Evolutionary conservation across 2,329 filamentous ascomycete genomes (phyloP).

Genomic region (Hymenoscyphus repandus): DNA sequence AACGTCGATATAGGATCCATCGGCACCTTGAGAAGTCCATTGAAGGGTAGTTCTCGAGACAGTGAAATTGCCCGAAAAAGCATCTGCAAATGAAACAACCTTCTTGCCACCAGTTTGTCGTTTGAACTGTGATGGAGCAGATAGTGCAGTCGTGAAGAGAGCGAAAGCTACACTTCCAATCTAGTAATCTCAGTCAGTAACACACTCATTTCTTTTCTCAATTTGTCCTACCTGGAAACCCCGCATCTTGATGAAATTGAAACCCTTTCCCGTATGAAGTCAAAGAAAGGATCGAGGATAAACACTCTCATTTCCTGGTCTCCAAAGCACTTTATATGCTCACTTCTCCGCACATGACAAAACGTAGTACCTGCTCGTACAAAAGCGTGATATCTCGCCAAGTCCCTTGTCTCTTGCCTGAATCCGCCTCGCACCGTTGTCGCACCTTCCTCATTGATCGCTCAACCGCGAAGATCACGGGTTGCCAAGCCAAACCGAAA

Average conservation of each 20-base stretch:
- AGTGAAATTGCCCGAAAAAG: conserved; percentile 19
- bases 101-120: conserved; percentile 12
- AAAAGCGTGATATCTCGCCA: not conserved
- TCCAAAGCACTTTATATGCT: not conserved
- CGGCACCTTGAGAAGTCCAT: conserved; percentile 54
- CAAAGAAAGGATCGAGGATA: not conserved
- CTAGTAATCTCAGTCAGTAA: not conserved
- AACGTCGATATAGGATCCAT: conserved; percentile 56
- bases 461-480: not conserved
- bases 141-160: not conserved
- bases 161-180: not conserved
- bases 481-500: not conserved
- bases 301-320: not conserved
- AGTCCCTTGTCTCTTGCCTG: not conserved
- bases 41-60: conserved; percentile 18
- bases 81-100: conserved; percentile 24
- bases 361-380: not conserved
- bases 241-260: not conserved
- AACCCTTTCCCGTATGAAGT: not conserved
- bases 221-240: not conserved
- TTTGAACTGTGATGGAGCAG: not conserved
- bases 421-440: not conserved
- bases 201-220: too few species aligned
- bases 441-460: not conserved
- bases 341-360: not conserved